Base-by-base conservation (phyloP, 805 yeast species). In the Sugiyamaella smithiae region DNA sequence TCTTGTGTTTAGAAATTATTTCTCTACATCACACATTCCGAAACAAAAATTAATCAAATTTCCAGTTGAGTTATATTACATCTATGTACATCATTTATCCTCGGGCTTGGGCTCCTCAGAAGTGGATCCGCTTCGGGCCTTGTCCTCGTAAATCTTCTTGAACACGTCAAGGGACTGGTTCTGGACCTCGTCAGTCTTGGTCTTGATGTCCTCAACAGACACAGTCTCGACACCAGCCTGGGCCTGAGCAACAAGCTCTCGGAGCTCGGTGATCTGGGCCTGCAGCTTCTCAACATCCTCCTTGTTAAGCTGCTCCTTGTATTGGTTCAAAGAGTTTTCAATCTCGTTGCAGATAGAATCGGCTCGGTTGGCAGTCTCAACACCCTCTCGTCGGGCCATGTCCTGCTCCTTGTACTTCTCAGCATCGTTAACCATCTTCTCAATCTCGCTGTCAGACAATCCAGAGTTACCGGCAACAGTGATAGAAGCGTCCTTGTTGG, bases 381-480 rank as follows among this genome's bases (percentile, higher is more conserved):
- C 83, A 51, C 89, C 73, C 73, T 83, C 88, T 68, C 84, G 85
- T 70, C 85, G 83, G 54, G 85, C 87, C 76, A 85, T 82, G 76
- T 89, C 97, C 61, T 86, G 80, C 68, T 86, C 89, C 63, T 88
- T 86, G 74, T 75, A 84, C 72, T 84, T 84, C 75, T 88, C 95
- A 63, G 97, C 95, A 62, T 87, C 95, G 71, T 77, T 81, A 53
- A 89, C 91, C 88, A 90, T 83, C 70, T 84, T 80, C 71, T 88
- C 96, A 66, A 89, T 85, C 76, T 89, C 97, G 52, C 85, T 67
- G 65, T 88, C 93, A 58, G 90, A 82, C 68, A 89, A 76, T 71
- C 97, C 97, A 41, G 96, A 87, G 50, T 96, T 86, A 59, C 96
- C 97, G 59, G 96, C 96, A 57, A 89, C 97, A 45, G 97, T 89